Conservation (phyloP, 2,329 filamentous ascomycete species). For the Cladophialophora chaetospira region DNA sequence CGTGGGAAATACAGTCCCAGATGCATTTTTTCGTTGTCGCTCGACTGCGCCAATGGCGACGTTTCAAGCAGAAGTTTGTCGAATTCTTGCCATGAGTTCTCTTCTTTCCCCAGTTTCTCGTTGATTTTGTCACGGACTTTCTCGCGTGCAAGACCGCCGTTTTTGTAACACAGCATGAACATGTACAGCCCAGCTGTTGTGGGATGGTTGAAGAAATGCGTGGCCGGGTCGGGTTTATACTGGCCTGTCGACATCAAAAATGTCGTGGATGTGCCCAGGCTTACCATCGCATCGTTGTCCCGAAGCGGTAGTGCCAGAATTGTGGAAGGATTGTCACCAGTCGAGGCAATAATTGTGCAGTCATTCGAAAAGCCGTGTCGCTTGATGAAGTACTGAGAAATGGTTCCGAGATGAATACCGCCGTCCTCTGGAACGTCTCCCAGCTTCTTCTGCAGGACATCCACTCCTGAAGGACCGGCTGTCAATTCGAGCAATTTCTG, state of each 20-base stretch:
- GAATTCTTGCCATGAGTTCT: slow-evolving; percentile 74
- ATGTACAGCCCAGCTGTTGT: slow-evolving; percentile 90
- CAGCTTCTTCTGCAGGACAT: slow-evolving; percentile 73
- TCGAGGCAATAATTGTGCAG: slow-evolving; percentile 82
- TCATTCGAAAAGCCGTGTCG: slow-evolving; percentile 75
- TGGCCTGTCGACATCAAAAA: slow-evolving; percentile 96
- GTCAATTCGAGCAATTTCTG: slow-evolving; percentile 73
- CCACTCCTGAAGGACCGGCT: slow-evolving; percentile 65
- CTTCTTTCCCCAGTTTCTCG: slow-evolving; percentile 45
- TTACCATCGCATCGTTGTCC: slow-evolving; percentile 89
- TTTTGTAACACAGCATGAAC: slow-evolving; percentile 99
- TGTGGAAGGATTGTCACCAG: slow-evolving; percentile 93
- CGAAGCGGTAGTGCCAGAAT: slow-evolving; percentile 88
- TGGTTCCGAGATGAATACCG: slow-evolving; percentile 72
- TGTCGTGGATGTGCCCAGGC: slow-evolving; percentile 90
- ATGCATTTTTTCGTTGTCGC: slow-evolving; percentile 64
- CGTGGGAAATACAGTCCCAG: slow-evolving; percentile 93
- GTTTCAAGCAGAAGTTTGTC: slow-evolving; percentile 71
- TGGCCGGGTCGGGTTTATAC: slow-evolving; percentile 85
- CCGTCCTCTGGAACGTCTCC: slow-evolving; percentile 79
- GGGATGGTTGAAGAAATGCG: slow-evolving; percentile 98
- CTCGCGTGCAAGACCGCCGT: slow-evolving; percentile 90
- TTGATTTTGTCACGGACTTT: slow-evolving; percentile 82
- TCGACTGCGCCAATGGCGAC: slow-evolving; percentile 67
- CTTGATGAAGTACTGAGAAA: slow-evolving; percentile 76